These are phyloP conservation scores for Nothomitra cinnamomea DNA, from an alignment of 2,329 filamentous ascomycete genomes.

Conservation along the genomic window DNA sequence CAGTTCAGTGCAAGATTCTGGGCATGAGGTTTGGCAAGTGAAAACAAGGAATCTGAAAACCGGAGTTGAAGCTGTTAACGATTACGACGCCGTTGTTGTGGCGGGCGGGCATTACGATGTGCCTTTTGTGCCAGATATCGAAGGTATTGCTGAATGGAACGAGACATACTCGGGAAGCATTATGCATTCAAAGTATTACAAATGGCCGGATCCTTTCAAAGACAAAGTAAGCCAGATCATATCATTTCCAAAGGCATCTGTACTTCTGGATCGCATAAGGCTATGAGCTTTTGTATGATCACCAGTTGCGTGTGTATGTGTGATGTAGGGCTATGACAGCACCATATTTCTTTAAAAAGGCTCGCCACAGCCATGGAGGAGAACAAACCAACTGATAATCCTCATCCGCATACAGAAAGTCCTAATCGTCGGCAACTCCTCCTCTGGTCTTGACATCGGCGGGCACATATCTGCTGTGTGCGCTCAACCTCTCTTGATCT, in stretches of 20 bases:
- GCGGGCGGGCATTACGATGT: conserved; percentile 61
- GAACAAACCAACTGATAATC: conserved; percentile 14
- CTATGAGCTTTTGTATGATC: too few species aligned
- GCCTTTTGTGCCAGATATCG: conserved; percentile 47
- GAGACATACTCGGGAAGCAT: conserved; percentile 41
- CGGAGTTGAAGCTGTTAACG: not conserved
- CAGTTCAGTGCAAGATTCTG: not conserved
- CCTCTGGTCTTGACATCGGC: conserved; percentile 17
- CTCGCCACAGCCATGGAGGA: too few species aligned
- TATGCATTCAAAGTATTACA: conserved; percentile 30
- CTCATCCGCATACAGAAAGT: conserved; percentile 22
- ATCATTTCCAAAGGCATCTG: not conserved
- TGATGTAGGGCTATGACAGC: too few species aligned
- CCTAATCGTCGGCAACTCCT: conserved; percentile 17
- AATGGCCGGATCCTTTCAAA: conserved; percentile 4
- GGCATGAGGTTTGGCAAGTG: conserved; percentile 1
- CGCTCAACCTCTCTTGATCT: conserved; percentile 10
- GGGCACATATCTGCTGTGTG: conserved; percentile 15
- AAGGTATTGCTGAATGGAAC: conserved; percentile 43
- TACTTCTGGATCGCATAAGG: too few species aligned
- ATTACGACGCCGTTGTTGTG: conserved; percentile 50
- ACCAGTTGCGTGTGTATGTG: too few species aligned
- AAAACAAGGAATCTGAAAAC: conserved; percentile 4
- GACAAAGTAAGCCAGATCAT: conserved; percentile 1
- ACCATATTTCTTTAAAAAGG: conserved; percentile 7